Evolutionary conservation across 257 asterid species (phyloP), one percentile per base, ranked within the genome.

Genomic region (Solanum etuberosum): DNA sequence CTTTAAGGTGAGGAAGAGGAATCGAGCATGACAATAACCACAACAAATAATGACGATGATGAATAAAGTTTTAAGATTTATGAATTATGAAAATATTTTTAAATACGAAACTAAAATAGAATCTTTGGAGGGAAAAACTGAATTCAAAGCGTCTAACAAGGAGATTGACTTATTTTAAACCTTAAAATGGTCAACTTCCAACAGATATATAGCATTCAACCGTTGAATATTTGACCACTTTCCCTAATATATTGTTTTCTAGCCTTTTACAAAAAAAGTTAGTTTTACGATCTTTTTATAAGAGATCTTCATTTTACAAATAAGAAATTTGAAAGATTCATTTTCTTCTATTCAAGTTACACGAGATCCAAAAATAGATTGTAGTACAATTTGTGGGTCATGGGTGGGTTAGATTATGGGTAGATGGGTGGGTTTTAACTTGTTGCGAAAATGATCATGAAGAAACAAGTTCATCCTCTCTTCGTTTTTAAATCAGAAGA

Each of bases 381-480:
- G 43, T 38, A 38, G 43, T 38, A 38, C 42, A 38, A 38, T 38
- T 38, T 38, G 42, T 38, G 51, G 51, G 51, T 43, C 51, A 11
- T 3, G 15, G 48, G 48, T 15, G 2, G 15, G 48, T 42, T 42
- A 42, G 48, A 42, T 42, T 42, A 42, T 42, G 0, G 15, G 48
- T 42, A 42, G 15, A 3, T 42, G 48, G 48, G 48, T 42, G 48
- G 11, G 48, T 42, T 42, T 42, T 42, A 42, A 42, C 48, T 42
- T 42, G 51, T 43, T 4, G 51, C 18, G 2, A 43, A 12, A 43
- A 43, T 43, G 51, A 43, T 43, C 51, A 43, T 43, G 51, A 43
- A 43, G 0, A 43, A 4, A 0, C 51, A 16, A 51, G 9, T 51
- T 0, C 23, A 1, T 1, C 61, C 23, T 51, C 34, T 32, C 61